Percentiles rank a stretch among this genome's conserved stretches.
Evolutionary conservation across 179 eudicot species (phyloP).

Genomic region (Beta lomatogona): DNA sequence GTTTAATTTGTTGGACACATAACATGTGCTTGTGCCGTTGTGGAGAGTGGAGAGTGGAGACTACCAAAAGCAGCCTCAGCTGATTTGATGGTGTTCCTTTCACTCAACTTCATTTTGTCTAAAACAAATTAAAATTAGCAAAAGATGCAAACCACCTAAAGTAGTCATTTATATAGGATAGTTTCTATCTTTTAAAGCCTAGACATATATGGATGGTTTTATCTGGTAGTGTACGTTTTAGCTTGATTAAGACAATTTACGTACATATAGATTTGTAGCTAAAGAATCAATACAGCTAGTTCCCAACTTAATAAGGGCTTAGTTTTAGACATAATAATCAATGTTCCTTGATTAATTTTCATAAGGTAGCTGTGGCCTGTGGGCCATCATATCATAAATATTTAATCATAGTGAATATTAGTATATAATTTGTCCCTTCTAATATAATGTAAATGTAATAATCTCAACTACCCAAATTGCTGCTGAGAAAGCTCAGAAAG

Average conservation of each 20-base stretch:
- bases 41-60: not conserved
- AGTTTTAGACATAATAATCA: not conserved
- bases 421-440: no score
- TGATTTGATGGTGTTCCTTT: not conserved
- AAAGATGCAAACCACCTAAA: conserved; percentile 1
- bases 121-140: not conserved
- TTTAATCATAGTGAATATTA: no score
- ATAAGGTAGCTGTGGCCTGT: not conserved
- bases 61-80: not conserved
- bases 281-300: conserved; percentile 13
- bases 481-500: no score
- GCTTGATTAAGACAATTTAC: conserved; percentile 5
- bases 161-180: not conserved
- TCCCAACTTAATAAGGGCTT: conserved; percentile 1
- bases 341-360: not conserved
- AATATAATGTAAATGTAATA: no score
- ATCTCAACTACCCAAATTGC: no score
- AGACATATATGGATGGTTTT: not conserved
- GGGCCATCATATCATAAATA: not conserved
- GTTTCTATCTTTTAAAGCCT: not conserved
- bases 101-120: not conserved
- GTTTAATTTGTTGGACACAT: not conserved
- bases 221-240: not conserved
- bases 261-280: not conserved
- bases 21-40: not conserved